Evolutionary conservation across 2,329 filamentous ascomycete species (phyloP).

Genomic region (Hortaea werneckii): DNA sequence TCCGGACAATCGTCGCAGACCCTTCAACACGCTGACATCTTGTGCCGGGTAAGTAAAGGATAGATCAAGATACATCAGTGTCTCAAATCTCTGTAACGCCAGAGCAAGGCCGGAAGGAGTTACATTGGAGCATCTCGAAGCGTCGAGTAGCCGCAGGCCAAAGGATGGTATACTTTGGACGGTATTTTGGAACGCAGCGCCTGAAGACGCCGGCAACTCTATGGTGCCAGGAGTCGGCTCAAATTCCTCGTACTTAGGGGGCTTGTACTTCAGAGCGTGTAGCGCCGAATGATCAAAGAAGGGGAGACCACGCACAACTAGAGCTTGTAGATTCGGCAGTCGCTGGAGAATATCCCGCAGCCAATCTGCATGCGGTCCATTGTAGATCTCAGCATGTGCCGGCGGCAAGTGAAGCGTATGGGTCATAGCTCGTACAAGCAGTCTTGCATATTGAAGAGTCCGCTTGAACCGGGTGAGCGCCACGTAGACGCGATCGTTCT

Average conservation of each 20-base stretch:
- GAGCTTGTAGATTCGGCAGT: conserved; percentile 48
- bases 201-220: conserved; percentile 25
- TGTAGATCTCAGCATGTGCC: conserved; percentile 51
- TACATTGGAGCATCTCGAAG: conserved; percentile 48
- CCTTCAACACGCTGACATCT: conserved; percentile 33
- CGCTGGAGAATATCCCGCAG: conserved; percentile 48
- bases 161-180: conserved; percentile 25
- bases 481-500: conserved; percentile 52
- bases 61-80: conserved; percentile 48
- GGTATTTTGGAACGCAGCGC: conserved; percentile 11
- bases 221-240: conserved; percentile 10
- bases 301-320: conserved; percentile 48
- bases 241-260: conserved; percentile 15
- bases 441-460: conserved; percentile 44
- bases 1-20: conserved; percentile 37
- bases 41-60: conserved; percentile 34
- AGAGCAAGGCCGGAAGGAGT: conserved; percentile 45
- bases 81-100: conserved; percentile 43
- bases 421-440: conserved; percentile 44
- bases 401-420: conserved; percentile 53
- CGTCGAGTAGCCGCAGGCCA: conserved; percentile 45
- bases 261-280: conserved; percentile 34
- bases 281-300: conserved; percentile 54
- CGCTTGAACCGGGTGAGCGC: conserved; percentile 50
- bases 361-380: conserved; percentile 49